Percentiles rank a stretch among this genome's conserved stretches.
phyloP scores from a whole-genome alignment of 148 eudicot species.

The Rhododendron vialii region DNA sequence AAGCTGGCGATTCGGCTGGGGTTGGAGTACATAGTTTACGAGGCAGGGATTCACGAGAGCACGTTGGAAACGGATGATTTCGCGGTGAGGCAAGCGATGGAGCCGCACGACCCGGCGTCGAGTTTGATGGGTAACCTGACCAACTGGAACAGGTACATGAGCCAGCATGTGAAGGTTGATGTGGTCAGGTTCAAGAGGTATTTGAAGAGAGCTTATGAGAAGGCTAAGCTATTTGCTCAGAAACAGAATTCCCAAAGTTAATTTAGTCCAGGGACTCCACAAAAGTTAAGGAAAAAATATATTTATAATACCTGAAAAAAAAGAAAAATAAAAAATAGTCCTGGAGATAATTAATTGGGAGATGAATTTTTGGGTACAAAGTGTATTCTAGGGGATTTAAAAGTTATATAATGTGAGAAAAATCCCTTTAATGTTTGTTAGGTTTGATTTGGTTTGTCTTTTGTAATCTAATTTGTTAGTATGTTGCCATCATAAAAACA shows the following conservation, averaged over 20 bases:
- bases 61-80: slow-evolving; percentile 27
- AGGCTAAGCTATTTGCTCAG: slow-evolving; percentile 38
- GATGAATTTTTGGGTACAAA: not conserved
- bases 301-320: not conserved
- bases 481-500: not conserved
- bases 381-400: not conserved
- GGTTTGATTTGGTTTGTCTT: not conserved
- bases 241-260: not conserved
- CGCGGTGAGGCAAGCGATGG: not conserved
- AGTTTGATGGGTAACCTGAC: slow-evolving; percentile 37
- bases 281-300: not conserved
- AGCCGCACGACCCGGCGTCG: slow-evolving; percentile 9
- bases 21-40: slow-evolving; percentile 40
- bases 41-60: slow-evolving; percentile 34
- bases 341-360: not conserved
- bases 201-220: slow-evolving; percentile 29
- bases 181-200: slow-evolving; percentile 29
- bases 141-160: slow-evolving; percentile 30
- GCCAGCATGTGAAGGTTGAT: slow-evolving; percentile 40
- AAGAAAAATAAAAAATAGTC: not conserved
- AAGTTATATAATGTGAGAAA: not conserved
- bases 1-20: slow-evolving; percentile 38
- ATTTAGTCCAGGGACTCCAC: not conserved
- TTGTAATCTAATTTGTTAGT: not conserved
- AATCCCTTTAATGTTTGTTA: not conserved